Conservation (phyloP, 176 grass and related monocot species). For the Rhynchospora pubera region DNA sequence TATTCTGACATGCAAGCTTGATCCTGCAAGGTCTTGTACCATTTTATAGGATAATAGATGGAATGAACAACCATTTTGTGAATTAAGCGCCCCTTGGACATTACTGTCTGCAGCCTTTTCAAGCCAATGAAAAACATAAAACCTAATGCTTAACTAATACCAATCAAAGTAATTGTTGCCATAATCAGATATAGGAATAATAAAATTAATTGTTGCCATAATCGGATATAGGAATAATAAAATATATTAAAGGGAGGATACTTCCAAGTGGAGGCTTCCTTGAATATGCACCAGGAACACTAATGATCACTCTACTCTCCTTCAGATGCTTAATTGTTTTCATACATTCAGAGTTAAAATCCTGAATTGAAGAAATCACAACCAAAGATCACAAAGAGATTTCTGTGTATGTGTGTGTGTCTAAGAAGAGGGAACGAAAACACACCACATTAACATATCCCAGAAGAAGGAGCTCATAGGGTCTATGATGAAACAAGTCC, state of each 20-base stretch:
- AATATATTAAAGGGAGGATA: constrained; percentile 47
- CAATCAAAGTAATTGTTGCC: neutral
- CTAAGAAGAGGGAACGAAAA: neutral
- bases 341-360: constrained; percentile 26
- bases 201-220: no score
- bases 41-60: neutral
- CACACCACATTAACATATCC: constrained; percentile 76
- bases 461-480: constrained; percentile 85
- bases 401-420: neutral
- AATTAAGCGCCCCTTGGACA: neutral
- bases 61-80: neutral
- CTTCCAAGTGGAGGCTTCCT: constrained; percentile 79
- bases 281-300: constrained; percentile 77
- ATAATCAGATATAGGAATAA: no score
- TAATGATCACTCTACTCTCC: constrained; percentile 61
- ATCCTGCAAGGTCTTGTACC: neutral
- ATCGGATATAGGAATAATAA: neutral
- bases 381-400: neutral
- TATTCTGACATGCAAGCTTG: neutral
- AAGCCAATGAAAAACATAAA: neutral
- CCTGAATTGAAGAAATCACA: constrained; percentile 27
- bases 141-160: neutral
- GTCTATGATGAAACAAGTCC: constrained; percentile 93
- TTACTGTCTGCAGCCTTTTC: neutral
- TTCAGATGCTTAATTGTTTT: constrained; percentile 31